Base-by-base conservation (phyloP, 805 yeast genomes). In the Suhomyces sp. region DNA sequence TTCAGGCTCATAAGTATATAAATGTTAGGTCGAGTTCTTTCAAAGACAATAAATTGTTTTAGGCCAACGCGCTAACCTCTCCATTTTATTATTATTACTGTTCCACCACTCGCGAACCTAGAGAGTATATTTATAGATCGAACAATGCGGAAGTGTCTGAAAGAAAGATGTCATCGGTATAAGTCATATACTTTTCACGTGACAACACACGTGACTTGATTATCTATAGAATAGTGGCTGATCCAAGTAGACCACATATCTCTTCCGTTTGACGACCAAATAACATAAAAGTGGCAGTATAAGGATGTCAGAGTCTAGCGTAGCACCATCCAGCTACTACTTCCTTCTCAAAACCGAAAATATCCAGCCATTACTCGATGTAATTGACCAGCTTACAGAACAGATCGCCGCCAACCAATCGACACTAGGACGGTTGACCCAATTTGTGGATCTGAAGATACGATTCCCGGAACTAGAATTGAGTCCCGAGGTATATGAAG, bases 341-440 rank as follows among this genome's bases (percentile, higher is more conserved):
- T 63, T 60, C 49, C 54, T 59, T 21, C 59, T 66, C 15, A 64
- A 64, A 31, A 66, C 68, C 9, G 78, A 73, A 49, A 70, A 66
- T 51, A 60, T 66, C 45, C 63, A 64, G 45, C 73, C 75, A 3
- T 57, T 73, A 13, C 22, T 60, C 1, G 63, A 55, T 1, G 50
- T 67, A 3, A 54, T 69, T 1, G 57, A 58, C 12, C 58, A 61
- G 24, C 54, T 71, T n/a, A 53, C 57, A 8, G 3, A 43, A 1
- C 60, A 60, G 41, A 56, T 73, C 5, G 55, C 54, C 17, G 53
- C 60, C 44, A 73, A 71, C 54, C 68, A 64, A 15, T 46, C 25
- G 6, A 51, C 58, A 13, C 57, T 72, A 15, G 61, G 56, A 24
- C 53, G 61, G 7, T 49, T 71, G 39, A 57, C 64, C 15, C 6